These are phyloP conservation scores for Pyrus hybrid DNA, from an alignment of 331 rosid species.

Conservation along the genomic window DNA sequence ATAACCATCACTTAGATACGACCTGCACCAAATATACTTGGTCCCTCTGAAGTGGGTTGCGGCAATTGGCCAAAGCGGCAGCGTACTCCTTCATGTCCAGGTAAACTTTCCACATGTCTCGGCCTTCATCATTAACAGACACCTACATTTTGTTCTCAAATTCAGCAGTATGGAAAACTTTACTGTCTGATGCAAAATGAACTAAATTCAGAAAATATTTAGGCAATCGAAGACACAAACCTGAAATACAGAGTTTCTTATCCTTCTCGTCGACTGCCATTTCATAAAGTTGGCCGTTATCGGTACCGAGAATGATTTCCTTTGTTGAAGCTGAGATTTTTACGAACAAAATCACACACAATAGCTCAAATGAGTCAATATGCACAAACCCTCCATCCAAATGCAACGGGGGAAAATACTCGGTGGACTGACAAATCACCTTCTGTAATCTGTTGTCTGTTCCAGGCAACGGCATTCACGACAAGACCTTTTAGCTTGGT, in stretches of 20 bases:
- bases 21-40: slow-evolving; percentile 94
- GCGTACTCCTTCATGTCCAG: slow-evolving; percentile 91
- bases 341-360: slow-evolving; percentile 4
- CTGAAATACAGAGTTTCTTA: slow-evolving; percentile 80
- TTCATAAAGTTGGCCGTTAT: slow-evolving; percentile 80
- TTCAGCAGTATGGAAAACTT: slow-evolving; percentile 10
- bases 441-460: slow-evolving; percentile 83
- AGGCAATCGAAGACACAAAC: slow-evolving; percentile 34
- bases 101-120: slow-evolving; percentile 97
- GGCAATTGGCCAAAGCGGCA: slow-evolving; percentile 88
- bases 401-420: background rate
- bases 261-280: slow-evolving; percentile 88
- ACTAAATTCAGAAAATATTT: slow-evolving; percentile 15
- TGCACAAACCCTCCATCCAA: background rate
- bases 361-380: slow-evolving; percentile 7
- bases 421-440: slow-evolving; percentile 30
- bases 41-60: slow-evolving; percentile 86
- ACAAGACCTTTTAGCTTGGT: slow-evolving; percentile 76
- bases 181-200: slow-evolving; percentile 20
- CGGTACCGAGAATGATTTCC: slow-evolving; percentile 88
- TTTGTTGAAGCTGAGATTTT: slow-evolving; percentile 62
- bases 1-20: slow-evolving; percentile 1
- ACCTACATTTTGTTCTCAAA: slow-evolving; percentile 52
- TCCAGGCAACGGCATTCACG: slow-evolving; percentile 93
- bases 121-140: slow-evolving; percentile 91